Percentiles rank a stretch among this genome's conserved stretches.
These are phyloP conservation scores for Umbilicus rupestris DNA, from an alignment of 164 flowering plant species.

Conservation along the genomic window DNA sequence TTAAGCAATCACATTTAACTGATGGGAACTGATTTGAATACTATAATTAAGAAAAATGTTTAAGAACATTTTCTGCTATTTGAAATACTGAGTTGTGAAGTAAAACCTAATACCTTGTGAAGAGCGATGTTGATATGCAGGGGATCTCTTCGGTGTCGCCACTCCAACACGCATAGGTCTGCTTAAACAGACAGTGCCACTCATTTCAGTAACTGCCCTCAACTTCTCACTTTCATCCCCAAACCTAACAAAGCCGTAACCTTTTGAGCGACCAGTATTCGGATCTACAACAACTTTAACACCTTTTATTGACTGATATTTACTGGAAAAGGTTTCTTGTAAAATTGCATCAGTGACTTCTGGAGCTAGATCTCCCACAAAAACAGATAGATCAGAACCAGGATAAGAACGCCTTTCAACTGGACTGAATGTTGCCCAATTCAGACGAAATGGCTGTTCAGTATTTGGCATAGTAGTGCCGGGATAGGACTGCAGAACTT, in stretches of 20 bases:
- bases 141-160: slow-evolving; percentile 53
- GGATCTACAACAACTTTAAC: slow-evolving; percentile 60
- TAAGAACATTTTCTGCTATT: not conserved
- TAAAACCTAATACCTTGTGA: slow-evolving; percentile 37
- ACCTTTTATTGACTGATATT: slow-evolving; percentile 47
- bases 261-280: slow-evolving; percentile 59
- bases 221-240: slow-evolving; percentile 62
- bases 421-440: slow-evolving; percentile 47
- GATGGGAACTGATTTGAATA: no score
- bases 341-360: slow-evolving; percentile 54
- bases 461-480: slow-evolving; percentile 49
- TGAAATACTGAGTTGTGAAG: not conserved
- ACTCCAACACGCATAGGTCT: slow-evolving; percentile 58
- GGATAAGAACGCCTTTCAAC: slow-evolving; percentile 31
- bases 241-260: slow-evolving; percentile 66
- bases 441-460: slow-evolving; percentile 46
- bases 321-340: slow-evolving; percentile 47
- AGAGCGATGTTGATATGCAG: slow-evolving; percentile 29
- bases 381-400: slow-evolving; percentile 50
- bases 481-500: slow-evolving; percentile 41
- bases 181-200: slow-evolving; percentile 48
- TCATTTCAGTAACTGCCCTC: slow-evolving; percentile 62
- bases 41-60: not conserved
- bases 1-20: no score
- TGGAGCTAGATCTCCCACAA: slow-evolving; percentile 63